These are phyloP conservation scores for Stromatinia cepivora DNA, from an alignment of 2,329 filamentous ascomycete species.

Conservation along the genomic window DNA sequence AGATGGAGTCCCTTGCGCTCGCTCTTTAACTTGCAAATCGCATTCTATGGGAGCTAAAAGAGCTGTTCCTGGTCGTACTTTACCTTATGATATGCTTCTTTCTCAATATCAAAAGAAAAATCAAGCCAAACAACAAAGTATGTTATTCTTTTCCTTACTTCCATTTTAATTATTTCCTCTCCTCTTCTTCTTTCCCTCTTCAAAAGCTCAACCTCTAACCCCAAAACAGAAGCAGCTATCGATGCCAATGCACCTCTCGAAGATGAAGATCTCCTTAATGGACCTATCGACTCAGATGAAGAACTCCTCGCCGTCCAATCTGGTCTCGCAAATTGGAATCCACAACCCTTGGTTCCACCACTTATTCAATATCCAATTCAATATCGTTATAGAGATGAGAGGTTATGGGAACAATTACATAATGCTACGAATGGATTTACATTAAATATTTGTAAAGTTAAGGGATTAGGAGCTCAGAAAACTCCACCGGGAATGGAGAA, in stretches of 20 bases:
- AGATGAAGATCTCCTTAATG: slow-evolving; percentile 76
- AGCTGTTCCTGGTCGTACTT: slow-evolving; percentile 78
- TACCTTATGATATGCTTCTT: slow-evolving; percentile 91
- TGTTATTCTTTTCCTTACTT: slow-evolving; percentile 43
- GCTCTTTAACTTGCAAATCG: slow-evolving; percentile 89
- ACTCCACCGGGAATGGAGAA: slow-evolving; percentile 46
- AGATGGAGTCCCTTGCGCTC: slow-evolving; percentile 83
- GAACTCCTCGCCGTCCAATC: slow-evolving; percentile 88
- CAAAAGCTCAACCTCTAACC: slow-evolving; percentile 6
- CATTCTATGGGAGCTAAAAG: slow-evolving; percentile 95
- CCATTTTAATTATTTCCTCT: slow-evolving; percentile 25
- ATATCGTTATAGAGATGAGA: slow-evolving; percentile 61
- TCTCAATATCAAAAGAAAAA: slow-evolving; percentile 96
- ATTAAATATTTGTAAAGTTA: slow-evolving; percentile 62
- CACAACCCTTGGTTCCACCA: slow-evolving; percentile 73
- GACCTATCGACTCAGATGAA: slow-evolving; percentile 89
- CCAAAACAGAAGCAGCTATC: slow-evolving; percentile 76
- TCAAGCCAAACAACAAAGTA: slow-evolving; percentile 95
- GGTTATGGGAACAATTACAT: slow-evolving; percentile 65
- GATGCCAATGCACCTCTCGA: slow-evolving; percentile 90
- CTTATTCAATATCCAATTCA: slow-evolving; percentile 61
- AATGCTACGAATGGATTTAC: slow-evolving; percentile 66
- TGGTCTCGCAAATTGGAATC: slow-evolving; percentile 72
- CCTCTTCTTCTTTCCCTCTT: not conserved
- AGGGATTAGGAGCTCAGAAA: slow-evolving; percentile 56